Evolutionary conservation across 371 early-diverging fungal species (phyloP), one percentile per base, ranked within the genome.

Genomic region (Apophysomyces trapeziformis): DNA sequence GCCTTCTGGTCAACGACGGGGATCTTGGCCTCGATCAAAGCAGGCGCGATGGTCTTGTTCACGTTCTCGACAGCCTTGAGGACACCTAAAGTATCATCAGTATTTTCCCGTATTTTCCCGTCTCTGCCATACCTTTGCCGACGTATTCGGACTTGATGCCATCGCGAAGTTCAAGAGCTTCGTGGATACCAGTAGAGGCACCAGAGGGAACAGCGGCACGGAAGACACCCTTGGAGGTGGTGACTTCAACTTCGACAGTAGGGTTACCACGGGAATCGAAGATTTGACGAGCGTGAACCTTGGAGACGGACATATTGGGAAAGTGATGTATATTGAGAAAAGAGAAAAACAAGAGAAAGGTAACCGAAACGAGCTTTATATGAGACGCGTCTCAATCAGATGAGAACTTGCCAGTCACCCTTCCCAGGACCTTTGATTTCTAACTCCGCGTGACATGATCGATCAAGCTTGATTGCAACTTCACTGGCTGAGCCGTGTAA

Each of bases 211-310:
- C 99, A 67, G 95, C 97, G 57, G 98, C 96, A 68, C 96, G 93
- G 90, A 96, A 96, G 66, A 92, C 80, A 70, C 94, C 95, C 73
- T 89, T 85, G 60, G 74, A 80, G 77, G 97, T 98, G 73, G 93
- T 92, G 71, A 99, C 87, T 68, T 99, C 99, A 41, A 99, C 98
- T 86, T 99, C 99, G 63, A 99, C 93, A 65, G 99, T 99, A 61
- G 99, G 99, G 89, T 95, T 96, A 66, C 99, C 99, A 71, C 99
- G 91, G 62, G 99, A 99, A 85, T 98, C 97, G 71, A 98, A 97
- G 85, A 99, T 97, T 86, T 97, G 97, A 80, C 99, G 94, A 70
- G 99, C 98, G 87, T 92, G 91, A 69, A 97, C 88, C 77, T 92
- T 88, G 65, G 78, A 79, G 75, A 93, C 88, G 63, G 90, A 57